phyloP scores from a whole-genome alignment of 139 green algal genomes.

The Eudorina sp. region DNA sequence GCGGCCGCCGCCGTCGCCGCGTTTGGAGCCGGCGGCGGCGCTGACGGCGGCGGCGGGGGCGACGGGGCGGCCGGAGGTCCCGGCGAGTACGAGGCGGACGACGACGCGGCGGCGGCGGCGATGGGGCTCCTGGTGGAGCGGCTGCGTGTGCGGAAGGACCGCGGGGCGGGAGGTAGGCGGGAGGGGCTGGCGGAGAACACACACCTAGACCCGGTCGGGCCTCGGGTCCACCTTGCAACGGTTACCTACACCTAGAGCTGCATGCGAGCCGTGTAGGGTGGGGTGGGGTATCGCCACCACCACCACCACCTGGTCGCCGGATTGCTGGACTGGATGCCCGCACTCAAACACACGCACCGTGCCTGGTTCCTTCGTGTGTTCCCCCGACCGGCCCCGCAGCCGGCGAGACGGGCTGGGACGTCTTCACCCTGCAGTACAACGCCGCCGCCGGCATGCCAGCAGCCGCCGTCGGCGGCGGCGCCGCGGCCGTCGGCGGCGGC shows the following conservation, averaged over 20 bases:
- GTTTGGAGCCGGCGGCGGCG: background rate
- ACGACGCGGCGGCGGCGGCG: background rate
- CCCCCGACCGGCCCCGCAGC: background rate
- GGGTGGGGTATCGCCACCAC: too few relatives aligned
- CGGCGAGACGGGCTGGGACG: slow-evolving; percentile 89
- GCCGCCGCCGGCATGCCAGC: slow-evolving; percentile 49
- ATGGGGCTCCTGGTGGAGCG: slow-evolving; percentile 69
- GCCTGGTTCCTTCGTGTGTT: too few relatives aligned
- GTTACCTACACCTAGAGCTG: too few relatives aligned
- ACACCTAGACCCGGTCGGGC: background rate
- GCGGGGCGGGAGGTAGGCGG: slow-evolving; percentile 49
- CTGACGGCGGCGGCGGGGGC: background rate
- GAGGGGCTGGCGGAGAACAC: background rate
- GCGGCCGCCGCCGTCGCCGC: background rate
- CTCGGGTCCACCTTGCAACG: background rate
- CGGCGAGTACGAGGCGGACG: slow-evolving; percentile 79
- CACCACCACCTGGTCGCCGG: too few relatives aligned
- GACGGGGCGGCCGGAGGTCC: background rate
- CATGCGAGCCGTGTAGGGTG: too few relatives aligned
- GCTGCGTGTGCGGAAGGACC: slow-evolving; percentile 71
- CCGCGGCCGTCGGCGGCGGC: slow-evolving; percentile 27
- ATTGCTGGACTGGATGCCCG: too few relatives aligned
- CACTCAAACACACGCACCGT: too few relatives aligned
- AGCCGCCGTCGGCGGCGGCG: slow-evolving; percentile 66
- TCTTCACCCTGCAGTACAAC: slow-evolving; percentile 91